Evolutionary conservation across 2,329 filamentous ascomycete genomes (phyloP).

Genomic region (Ascochyta clinopodiicola): DNA sequence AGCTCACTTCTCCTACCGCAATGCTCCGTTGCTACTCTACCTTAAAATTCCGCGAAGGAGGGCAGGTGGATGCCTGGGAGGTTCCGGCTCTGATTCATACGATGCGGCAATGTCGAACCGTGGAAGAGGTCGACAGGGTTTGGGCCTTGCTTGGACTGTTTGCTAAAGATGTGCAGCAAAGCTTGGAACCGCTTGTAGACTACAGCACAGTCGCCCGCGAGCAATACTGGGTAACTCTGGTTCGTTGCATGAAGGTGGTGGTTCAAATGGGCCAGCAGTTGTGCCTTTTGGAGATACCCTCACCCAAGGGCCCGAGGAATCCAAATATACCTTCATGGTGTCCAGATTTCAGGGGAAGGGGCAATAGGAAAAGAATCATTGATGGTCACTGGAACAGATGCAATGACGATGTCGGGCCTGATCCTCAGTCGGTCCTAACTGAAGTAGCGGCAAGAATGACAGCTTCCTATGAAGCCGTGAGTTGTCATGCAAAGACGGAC

Average conservation of each 20-base stretch:
- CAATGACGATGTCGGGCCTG: neutral
- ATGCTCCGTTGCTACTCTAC: no score
- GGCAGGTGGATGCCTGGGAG: no score
- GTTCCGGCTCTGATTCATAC: neutral
- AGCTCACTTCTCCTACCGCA: no score
- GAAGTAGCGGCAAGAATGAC: neutral
- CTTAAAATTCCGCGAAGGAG: no score
- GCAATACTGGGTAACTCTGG: neutral
- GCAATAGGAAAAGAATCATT: neutral
- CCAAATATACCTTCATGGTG: conserved; percentile 8
- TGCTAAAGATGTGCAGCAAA: neutral
- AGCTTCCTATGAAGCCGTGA: neutral
- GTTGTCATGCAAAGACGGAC: neutral
- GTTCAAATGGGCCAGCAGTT: neutral
- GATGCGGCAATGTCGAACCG: neutral
- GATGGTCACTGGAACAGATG: neutral
- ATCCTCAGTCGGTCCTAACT: neutral
- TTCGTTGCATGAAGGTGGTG: neutral
- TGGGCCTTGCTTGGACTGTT: conserved; percentile 10
- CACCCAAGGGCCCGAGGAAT: neutral
- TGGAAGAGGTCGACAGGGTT: conserved; percentile 4
- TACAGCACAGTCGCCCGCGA: conserved; percentile 1
- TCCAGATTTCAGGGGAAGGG: neutral
- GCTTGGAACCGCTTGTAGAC: neutral
- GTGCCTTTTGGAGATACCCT: neutral